These are phyloP conservation scores for Pseudocercospora musae DNA, from an alignment of 2,329 filamentous ascomycete genomes.

Conservation along the genomic window DNA sequence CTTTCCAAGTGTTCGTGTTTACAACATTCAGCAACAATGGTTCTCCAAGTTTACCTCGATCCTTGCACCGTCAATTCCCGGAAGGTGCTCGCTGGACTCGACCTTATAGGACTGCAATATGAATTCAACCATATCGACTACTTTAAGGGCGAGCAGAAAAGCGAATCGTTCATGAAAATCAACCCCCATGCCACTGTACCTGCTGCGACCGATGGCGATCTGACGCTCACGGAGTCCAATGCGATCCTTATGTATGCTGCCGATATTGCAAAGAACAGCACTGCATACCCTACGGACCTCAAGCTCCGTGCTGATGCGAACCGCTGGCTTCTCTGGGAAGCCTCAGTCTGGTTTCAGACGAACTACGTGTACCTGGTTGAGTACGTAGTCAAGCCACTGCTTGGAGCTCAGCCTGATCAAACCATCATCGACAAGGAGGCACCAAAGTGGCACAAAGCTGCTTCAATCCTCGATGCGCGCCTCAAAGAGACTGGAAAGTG, in stretches of 20 bases:
- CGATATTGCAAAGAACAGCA: constrained; percentile 31
- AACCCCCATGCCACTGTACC: constrained; percentile 41
- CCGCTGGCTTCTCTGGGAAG: constrained; percentile 44
- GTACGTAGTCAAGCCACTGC: constrained; percentile 41
- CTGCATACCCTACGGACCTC: constrained; percentile 40
- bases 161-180: constrained; percentile 35
- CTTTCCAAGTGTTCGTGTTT: not conserved
- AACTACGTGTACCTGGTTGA: constrained; percentile 44
- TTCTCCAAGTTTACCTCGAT: constrained; percentile 38
- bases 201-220: constrained; percentile 39
- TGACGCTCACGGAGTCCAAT: constrained; percentile 43
- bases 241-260: constrained; percentile 44
- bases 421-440: constrained; percentile 36
- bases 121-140: constrained; percentile 40
- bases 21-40: constrained; percentile 17
- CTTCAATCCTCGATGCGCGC: constrained; percentile 39
- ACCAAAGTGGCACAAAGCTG: constrained; percentile 37
- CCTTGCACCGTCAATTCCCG: constrained; percentile 44
- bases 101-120: constrained; percentile 38
- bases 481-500: constrained; percentile 38
- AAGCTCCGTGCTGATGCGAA: constrained; percentile 41
- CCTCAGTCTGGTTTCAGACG: constrained; percentile 40
- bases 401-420: constrained; percentile 37
- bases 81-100: constrained; percentile 42
- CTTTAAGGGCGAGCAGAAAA: constrained; percentile 42